Conservation (phyloP, 176 grass and related monocot species). For the Dactylis glomerata region DNA sequence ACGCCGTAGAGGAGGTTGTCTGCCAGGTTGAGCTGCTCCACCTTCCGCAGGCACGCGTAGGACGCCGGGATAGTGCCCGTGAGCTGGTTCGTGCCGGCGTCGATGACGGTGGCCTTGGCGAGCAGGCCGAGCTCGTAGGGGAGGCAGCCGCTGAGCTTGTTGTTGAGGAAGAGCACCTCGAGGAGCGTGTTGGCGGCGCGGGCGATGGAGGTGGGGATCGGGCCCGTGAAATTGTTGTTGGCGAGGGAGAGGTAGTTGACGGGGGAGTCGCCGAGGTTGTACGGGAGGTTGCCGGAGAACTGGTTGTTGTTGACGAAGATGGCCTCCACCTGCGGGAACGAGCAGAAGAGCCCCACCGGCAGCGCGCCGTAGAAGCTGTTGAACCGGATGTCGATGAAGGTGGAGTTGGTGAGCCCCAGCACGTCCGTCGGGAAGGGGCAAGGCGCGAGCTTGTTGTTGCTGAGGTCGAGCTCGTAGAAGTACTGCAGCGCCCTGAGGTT, state of each 20-base stretch:
- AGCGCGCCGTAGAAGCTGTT: conserved; percentile 46
- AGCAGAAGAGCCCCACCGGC: conserved; percentile 47
- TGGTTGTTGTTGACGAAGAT: conserved; percentile 95
- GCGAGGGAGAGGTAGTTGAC: conserved; percentile 82
- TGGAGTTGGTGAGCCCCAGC: conserved; percentile 49
- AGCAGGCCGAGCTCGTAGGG: conserved; percentile 80
- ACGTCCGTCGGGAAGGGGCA: conserved; percentile 46
- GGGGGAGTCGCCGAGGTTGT: conserved; percentile 61
- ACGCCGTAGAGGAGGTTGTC: conserved; percentile 71
- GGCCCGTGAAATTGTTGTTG: conserved; percentile 74
- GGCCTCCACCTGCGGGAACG: conserved; percentile 47
- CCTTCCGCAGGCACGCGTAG: conserved; percentile 64
- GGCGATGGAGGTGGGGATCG: conserved; percentile 71
- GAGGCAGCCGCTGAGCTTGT: conserved; percentile 79
- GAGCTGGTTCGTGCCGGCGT: conserved; percentile 77
- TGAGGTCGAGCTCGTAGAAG: conserved; percentile 96
- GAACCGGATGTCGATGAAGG: conserved; percentile 90
- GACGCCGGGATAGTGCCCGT: conserved; percentile 78
- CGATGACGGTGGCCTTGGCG: conserved; percentile 73
- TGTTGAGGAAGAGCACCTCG: conserved; percentile 93
- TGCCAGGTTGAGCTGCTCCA: conserved; percentile 85
- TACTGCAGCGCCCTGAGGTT: conserved; percentile 28
- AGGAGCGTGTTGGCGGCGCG: conserved; percentile 41
- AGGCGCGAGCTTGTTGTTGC: conserved; percentile 65
- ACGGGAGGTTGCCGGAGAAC: conserved; percentile 47